Evolutionary conservation across 305 asterid species (phyloP).

Genomic region (Coffea humblotiana): DNA sequence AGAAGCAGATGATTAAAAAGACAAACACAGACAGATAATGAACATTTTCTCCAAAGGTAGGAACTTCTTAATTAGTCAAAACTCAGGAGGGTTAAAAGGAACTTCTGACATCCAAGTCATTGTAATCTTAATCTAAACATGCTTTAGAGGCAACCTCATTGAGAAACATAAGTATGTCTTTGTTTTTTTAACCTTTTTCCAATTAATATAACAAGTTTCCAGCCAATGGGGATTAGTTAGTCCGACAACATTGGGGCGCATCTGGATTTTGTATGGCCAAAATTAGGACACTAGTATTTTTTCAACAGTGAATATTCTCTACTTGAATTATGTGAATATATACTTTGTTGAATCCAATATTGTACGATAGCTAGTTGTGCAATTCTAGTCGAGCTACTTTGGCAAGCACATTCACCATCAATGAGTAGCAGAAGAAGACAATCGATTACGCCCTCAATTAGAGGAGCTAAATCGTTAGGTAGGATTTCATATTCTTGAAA

Average conservation of each 20-base stretch:
- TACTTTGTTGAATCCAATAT: neutral
- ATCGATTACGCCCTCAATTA: neutral
- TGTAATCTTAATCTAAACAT: conserved; percentile 11
- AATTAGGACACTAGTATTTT: neutral
- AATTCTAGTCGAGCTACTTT: neutral
- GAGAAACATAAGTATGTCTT: conserved; percentile 39
- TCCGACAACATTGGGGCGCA: conserved; percentile 43
- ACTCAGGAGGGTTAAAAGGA: conserved; percentile 20
- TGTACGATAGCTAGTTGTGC: neutral
- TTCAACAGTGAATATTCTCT: neutral
- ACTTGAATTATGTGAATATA: neutral
- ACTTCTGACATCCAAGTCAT: neutral
- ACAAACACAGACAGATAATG: conserved; percentile 1
- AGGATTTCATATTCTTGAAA: neutral
- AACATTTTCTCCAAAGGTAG: neutral
- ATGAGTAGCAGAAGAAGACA: neutral
- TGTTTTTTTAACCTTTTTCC: conserved; percentile 28
- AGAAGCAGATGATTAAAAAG: conserved; percentile 21
- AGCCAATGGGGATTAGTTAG: conserved; percentile 24
- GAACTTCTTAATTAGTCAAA: conserved; percentile 21
- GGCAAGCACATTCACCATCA: neutral
- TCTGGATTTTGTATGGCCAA: neutral
- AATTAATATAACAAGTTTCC: conserved; percentile 20
- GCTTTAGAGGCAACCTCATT: conserved; percentile 26
- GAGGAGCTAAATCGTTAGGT: neutral